Percentiles rank a stretch among this genome's conserved stretches.
These are phyloP conservation scores for Annulohypoxylon bovei DNA, from an alignment of 495 filamentous ascomycete genomes.

Conservation along the genomic window DNA sequence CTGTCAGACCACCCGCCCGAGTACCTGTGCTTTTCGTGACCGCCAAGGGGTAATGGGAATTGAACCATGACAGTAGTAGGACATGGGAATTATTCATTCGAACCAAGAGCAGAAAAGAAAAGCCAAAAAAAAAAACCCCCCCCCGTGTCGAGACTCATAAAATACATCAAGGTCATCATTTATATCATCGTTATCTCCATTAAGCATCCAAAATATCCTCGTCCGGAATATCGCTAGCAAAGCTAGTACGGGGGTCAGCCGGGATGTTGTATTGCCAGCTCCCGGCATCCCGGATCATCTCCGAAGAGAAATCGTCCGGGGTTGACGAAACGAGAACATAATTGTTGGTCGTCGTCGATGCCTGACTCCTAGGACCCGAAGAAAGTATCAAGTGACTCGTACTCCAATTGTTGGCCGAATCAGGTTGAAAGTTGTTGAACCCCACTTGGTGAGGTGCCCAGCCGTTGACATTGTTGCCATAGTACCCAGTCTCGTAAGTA, in stretches of 20 bases:
- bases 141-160: background rate
- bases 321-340: constrained; percentile 11
- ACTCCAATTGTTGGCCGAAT: constrained; percentile 14
- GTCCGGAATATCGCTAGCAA: constrained; percentile 21
- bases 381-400: constrained; percentile 1
- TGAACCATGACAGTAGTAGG: too few species aligned
- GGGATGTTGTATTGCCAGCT: constrained; percentile 12
- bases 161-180: background rate
- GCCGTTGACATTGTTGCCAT: constrained; percentile 18
- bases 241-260: constrained; percentile 6
- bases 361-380: background rate
- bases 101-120: background rate
- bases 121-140: too few species aligned
- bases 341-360: constrained; percentile 12
- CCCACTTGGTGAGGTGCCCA: constrained; percentile 24
- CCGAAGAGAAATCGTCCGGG: background rate
- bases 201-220: constrained; percentile 8
- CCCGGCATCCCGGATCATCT: constrained; percentile 20
- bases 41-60: background rate
- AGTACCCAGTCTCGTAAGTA: background rate
- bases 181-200: background rate
- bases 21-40: constrained; percentile 7
- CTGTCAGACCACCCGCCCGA: constrained; percentile 12
- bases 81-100: background rate
- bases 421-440: background rate